Conservation (phyloP, 163 green algal genomes). For the Trebouxiophyceae sp. region DNA sequence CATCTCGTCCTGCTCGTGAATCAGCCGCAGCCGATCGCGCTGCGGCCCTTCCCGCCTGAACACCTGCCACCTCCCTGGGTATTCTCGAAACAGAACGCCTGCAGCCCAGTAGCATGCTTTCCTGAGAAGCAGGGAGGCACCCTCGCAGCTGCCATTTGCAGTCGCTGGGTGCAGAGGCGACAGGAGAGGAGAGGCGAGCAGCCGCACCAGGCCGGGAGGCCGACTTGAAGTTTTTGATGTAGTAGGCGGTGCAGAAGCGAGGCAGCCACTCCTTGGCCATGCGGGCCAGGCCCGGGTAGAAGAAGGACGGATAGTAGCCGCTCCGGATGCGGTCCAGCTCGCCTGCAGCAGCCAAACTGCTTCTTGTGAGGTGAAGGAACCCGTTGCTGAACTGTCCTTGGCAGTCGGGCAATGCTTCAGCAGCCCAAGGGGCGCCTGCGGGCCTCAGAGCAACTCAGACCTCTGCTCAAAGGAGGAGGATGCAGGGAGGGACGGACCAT, state of each 20-base stretch:
- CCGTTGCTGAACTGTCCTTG: too few species aligned
- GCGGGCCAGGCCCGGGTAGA: slow-evolving; percentile 31
- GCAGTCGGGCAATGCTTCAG: too few species aligned
- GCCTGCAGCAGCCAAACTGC: too few species aligned
- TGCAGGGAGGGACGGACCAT: too few species aligned
- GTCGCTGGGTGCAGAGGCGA: neutral
- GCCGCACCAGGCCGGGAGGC: neutral
- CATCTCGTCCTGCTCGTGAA: slow-evolving; percentile 8
- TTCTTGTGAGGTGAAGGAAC: too few species aligned
- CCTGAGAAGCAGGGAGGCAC: neutral
- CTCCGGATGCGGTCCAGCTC: slow-evolving; percentile 14
- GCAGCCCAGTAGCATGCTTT: neutral
- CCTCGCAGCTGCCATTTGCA: neutral
- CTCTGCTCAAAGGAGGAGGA: too few species aligned
- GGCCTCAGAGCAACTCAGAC: too few species aligned
- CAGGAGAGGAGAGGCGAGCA: neutral
- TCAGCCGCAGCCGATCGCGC: neutral
- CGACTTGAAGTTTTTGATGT: slow-evolving; percentile 94
- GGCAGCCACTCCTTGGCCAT: slow-evolving; percentile 53
- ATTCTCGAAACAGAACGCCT: slow-evolving; percentile 16
- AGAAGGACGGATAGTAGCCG: slow-evolving; percentile 42
- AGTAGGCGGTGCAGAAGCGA: slow-evolving; percentile 66
- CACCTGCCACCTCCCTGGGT: slow-evolving; percentile 38
- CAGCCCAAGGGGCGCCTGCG: too few species aligned
- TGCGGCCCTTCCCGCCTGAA: slow-evolving; percentile 9